A percentile compares a stretch with the other conserved stretches of the same genome.
Evolutionary conservation across 1,139 yeast species (phyloP).

Genomic region (Hanseniaspora gamundiae): DNA sequence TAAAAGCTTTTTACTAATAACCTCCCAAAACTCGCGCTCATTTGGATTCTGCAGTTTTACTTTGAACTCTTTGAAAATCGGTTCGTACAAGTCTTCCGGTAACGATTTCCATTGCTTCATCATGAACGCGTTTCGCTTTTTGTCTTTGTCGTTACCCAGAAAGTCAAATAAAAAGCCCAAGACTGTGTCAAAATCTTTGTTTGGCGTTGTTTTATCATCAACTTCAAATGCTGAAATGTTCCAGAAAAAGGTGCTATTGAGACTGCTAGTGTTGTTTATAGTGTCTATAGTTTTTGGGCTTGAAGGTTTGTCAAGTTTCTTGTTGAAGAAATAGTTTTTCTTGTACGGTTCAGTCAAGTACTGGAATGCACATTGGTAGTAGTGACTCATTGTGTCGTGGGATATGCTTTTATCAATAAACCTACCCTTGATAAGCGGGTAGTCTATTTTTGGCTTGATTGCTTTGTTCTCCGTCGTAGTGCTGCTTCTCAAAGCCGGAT

Average conservation of each 20-base stretch:
- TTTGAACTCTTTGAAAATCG: slow-evolving; percentile 10
- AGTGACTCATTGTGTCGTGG: slow-evolving; percentile 19
- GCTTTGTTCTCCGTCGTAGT: neutral
- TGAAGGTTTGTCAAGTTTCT: neutral
- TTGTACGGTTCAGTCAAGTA: slow-evolving; percentile 22
- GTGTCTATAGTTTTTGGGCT: neutral
- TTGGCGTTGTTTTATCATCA: too few species aligned
- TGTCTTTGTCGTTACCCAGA: neutral
- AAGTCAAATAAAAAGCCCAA: neutral
- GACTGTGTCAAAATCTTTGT: too few species aligned
- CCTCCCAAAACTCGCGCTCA: slow-evolving; percentile 13
- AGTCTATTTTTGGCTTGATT: slow-evolving; percentile 7
- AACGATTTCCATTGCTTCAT: neutral
- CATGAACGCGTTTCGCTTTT: neutral
- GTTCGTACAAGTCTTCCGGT: slow-evolving; percentile 11
- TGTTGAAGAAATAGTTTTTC: slow-evolving; percentile 17
- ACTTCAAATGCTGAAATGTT: too few species aligned
- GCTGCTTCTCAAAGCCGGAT: slow-evolving; percentile 6
- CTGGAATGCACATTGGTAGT: slow-evolving; percentile 19
- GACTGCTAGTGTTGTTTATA: too few species aligned
- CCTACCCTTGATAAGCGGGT: slow-evolving; percentile 21
- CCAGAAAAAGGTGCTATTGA: too few species aligned
- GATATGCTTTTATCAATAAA: slow-evolving; percentile 17
- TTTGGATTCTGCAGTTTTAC: slow-evolving; percentile 5
- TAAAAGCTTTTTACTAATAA: slow-evolving; percentile 16